A percentile compares a stretch with the other conserved stretches of the same genome.
These are phyloP conservation scores for Aspergillus nomiae DNA, from an alignment of 2,329 filamentous ascomycete genomes.

Conservation along the genomic window DNA sequence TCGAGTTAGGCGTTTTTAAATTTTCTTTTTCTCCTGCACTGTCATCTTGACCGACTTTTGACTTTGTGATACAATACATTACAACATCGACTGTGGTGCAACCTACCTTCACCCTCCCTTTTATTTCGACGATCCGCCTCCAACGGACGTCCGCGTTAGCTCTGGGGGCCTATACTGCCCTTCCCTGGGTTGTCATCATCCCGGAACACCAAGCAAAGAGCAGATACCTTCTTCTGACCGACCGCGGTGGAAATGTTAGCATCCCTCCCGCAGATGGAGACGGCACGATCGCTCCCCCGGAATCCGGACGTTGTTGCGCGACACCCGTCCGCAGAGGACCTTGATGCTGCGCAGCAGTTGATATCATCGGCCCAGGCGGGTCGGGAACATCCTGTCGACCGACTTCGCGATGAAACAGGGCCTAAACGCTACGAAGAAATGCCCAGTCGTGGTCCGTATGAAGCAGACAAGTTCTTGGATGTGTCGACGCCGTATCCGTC, in stretches of 20 bases:
- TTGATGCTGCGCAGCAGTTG: conserved; percentile 51
- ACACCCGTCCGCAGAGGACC: conserved; percentile 50
- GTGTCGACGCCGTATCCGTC: conserved; percentile 27
- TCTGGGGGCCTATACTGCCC: conserved; percentile 15
- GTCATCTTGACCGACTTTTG: conserved; percentile 41
- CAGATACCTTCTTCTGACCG: conserved; percentile 4
- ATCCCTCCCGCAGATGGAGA: conserved; percentile 41
- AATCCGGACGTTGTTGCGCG: conserved; percentile 36
- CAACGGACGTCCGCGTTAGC: conserved; percentile 14
- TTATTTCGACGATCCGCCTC: conserved; percentile 20
- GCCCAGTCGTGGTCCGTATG: conserved; percentile 15
- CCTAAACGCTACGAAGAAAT: conserved; percentile 20
- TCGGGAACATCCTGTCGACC: conserved; percentile 38
- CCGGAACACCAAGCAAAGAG: neutral
- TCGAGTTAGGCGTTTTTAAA: conserved; percentile 18
- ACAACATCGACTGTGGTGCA: conserved; percentile 33
- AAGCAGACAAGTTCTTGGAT: conserved; percentile 20
- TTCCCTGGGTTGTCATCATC: conserved; percentile 6
- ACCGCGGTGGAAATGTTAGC: conserved; percentile 37
- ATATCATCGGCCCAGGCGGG: conserved; percentile 49
- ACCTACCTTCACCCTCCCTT: conserved; percentile 24
- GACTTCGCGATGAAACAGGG: conserved; percentile 24
- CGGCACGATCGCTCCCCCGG: conserved; percentile 34
- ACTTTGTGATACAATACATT: conserved; percentile 36
- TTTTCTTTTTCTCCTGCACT: conserved; percentile 25